Evolutionary conservation across 2,329 filamentous ascomycete species (phyloP).

Genomic region (Aspergillus persii): DNA sequence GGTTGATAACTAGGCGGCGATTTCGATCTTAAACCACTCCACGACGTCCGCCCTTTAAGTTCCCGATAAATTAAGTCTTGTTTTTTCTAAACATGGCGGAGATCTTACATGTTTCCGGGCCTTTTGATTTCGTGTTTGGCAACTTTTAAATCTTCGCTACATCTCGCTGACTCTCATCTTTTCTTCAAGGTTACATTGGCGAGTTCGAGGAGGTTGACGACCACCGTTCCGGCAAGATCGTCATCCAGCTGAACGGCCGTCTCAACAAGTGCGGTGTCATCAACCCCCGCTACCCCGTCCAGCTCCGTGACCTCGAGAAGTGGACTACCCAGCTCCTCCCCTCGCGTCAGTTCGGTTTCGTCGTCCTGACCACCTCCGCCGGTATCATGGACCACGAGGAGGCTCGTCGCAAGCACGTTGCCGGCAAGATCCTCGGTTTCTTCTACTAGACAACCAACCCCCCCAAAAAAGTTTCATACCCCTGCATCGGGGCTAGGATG

Average conservation of each 20-base stretch:
- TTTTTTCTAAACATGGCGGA: constrained; percentile 56
- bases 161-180: constrained; percentile 56
- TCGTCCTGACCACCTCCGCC: constrained; percentile 97
- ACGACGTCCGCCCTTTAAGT: constrained; percentile 99
- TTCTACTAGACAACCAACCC: constrained; percentile 71
- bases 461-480: constrained; percentile 27
- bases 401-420: constrained; percentile 97
- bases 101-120: constrained; percentile 96
- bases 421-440: constrained; percentile 99
- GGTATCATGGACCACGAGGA: constrained; percentile 99
- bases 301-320: constrained; percentile 96
- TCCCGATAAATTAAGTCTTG: constrained; percentile 82
- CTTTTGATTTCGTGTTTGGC: constrained; percentile 62
- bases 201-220: constrained; percentile 99
- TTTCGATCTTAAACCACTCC: constrained; percentile 62
- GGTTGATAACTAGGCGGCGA: constrained; percentile 99
- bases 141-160: constrained; percentile 95
- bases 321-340: constrained; percentile 99
- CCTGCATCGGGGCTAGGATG: constrained; percentile 20
- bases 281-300: constrained; percentile 98
- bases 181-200: constrained; percentile 82
- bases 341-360: constrained; percentile 99
- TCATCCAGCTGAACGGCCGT: constrained; percentile 98
- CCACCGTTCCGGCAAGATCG: constrained; percentile 99
- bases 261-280: constrained; percentile 99